These are phyloP conservation scores for Pisolithus microcarpus DNA, from an alignment of 768 basidiomycete species.

Conservation along the genomic window DNA sequence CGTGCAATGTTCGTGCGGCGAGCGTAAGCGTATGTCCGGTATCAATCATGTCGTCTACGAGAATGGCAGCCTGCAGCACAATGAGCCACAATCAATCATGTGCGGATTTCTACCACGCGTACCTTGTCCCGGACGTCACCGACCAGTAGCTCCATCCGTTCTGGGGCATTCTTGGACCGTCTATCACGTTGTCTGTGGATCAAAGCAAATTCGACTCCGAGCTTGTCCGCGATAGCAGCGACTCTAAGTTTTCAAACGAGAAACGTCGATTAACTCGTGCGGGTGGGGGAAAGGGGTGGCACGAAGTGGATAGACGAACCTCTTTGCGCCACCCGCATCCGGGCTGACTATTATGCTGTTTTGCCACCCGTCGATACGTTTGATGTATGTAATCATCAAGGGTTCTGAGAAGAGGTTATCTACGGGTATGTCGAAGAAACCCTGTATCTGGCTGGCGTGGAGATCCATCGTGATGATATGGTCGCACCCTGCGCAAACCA, in stretches of 20 bases:
- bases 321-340: conserved; percentile 97
- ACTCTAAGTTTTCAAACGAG: conserved; percentile 55
- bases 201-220: conserved; percentile 90
- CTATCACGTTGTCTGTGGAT: conserved; percentile 87
- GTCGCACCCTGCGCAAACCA: conserved; percentile 93
- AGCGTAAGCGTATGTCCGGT: conserved; percentile 84
- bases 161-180: conserved; percentile 56
- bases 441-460: conserved; percentile 96
- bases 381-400: conserved; percentile 90
- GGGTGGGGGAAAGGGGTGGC: not conserved
- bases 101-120: conserved; percentile 1
- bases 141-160: conserved; percentile 88
- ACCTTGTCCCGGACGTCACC: conserved; percentile 91
- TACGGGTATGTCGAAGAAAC: conserved; percentile 97
- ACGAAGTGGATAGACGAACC: conserved; percentile 47
- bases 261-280: too few species aligned
- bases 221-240: conserved; percentile 91
- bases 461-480: conserved; percentile 99
- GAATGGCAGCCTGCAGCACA: conserved; percentile 65
- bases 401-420: conserved; percentile 98
- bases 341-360: conserved; percentile 91
- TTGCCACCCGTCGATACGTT: conserved; percentile 80
- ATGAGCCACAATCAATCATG: not conserved
- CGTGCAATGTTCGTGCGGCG: conserved; percentile 78
- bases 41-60: conserved; percentile 99